Evolutionary conservation across 2,329 filamentous ascomycete species (phyloP).

Genomic region (Penicillium expansum): DNA sequence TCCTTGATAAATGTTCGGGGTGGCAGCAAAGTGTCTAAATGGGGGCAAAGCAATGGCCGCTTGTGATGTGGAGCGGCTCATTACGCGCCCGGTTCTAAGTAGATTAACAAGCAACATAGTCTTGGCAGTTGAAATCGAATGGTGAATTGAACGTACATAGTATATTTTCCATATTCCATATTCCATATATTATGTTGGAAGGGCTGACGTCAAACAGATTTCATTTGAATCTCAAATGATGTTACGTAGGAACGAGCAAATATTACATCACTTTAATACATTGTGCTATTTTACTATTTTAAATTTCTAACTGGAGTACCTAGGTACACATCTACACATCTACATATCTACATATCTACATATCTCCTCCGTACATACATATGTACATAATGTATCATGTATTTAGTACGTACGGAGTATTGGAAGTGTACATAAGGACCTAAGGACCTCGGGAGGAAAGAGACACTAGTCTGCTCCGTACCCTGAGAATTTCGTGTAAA

Average conservation of each 20-base stretch:
- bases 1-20: conserved; percentile 14
- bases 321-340: no score
- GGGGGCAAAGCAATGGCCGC: conserved; percentile 9
- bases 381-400: no score
- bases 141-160: no score
- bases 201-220: conserved; percentile 24
- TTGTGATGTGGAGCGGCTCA: conserved; percentile 4
- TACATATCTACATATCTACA: no score
- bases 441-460: no score
- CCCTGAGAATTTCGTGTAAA: no score
- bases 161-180: background rate
- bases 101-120: conserved; percentile 13
- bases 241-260: background rate
- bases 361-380: no score
- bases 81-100: conserved; percentile 1
- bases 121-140: background rate
- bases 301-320: no score
- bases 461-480: no score
- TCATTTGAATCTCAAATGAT: conserved; percentile 1
- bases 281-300: no score
- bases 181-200: background rate
- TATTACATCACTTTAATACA: background rate
- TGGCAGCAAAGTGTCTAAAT: conserved; percentile 22
- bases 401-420: no score
- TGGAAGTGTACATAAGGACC: no score